Evolutionary conservation across 2,329 filamentous ascomycete genomes (phyloP).

Genomic region (Karstenula rhodostoma): DNA sequence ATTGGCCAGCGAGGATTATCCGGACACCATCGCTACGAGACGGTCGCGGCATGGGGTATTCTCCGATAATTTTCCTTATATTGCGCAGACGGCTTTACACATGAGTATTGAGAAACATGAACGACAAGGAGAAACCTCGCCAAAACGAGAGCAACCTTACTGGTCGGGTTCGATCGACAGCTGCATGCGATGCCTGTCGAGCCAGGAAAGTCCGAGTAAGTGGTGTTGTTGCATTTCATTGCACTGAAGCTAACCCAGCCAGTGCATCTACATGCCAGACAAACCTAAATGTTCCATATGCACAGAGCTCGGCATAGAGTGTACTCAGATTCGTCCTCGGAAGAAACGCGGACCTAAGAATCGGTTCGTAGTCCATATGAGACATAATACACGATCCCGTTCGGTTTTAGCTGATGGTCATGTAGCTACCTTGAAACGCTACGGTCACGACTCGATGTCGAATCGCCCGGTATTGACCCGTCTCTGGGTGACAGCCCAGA

Average conservation of each 20-base stretch:
- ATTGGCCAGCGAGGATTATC: not conserved
- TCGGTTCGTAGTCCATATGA: conserved; percentile 17
- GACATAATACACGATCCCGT: not conserved
- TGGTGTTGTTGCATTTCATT: not conserved
- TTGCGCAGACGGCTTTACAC: not conserved
- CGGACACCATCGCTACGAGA: not conserved
- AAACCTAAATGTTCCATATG: conserved; percentile 23
- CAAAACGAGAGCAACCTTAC: conserved; percentile 2
- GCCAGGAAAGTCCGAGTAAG: conserved; percentile 31
- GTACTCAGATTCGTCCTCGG: conserved; percentile 24
- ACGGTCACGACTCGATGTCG: conserved; percentile 14
- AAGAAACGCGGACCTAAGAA: conserved; percentile 32
- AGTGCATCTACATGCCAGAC: conserved; percentile 19
- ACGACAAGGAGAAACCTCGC: conserved; percentile 13
- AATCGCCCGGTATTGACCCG: not conserved
- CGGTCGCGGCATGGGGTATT: not conserved
- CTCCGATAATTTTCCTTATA: conserved; percentile 3
- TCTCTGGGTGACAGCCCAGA: not conserved
- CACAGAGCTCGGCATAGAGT: conserved; percentile 23
- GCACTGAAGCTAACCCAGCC: not conserved
- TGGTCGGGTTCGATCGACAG: conserved; percentile 22
- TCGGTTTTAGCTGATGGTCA: not conserved
- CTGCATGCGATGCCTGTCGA: conserved; percentile 32
- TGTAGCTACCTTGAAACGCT: conserved; percentile 12
- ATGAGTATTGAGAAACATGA: conserved; percentile 3